Evolutionary conservation across 176 grass and related monocot species (phyloP), one percentile per base, ranked within the genome.

Genomic region (Phyllostachys edulis): DNA sequence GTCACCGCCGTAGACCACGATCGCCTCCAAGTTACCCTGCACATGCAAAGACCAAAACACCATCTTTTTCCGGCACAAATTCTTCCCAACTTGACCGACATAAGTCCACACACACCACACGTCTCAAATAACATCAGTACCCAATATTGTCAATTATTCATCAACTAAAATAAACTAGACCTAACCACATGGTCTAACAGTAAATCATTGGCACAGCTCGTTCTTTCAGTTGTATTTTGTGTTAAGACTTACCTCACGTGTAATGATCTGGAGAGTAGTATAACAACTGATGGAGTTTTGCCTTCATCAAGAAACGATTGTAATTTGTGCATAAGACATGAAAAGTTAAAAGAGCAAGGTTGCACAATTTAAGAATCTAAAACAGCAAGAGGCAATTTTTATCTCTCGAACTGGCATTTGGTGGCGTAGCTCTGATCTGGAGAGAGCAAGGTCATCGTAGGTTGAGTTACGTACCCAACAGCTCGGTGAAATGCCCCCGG

Each of bases 191-290:
- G n/a, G n/a, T n/a, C n/a, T n/a, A n/a, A n/a, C n/a, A n/a, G n/a
- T n/a, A n/a, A 50, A 69, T 61, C 39, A 49, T 34, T 59, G 26
- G 63, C 79, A 82, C 63, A 70, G 3, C 63, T 63, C 50, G 62
- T 87, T 72, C 39, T 68, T 67, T 56, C 69, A 49, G 59, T 7
- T 79, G 36, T 34, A 12, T 78, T 49, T 57, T 65, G 5, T 88
- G 18, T 55, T 78, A 38, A n/a, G 45, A 50, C 12, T 82, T 63
- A 2, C 6, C 56, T 79, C 29, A 41, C 44, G 5, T 62, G 83
- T 78, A 40, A 54, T 51, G 29, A 26, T 51, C 44, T 0, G 20
- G 17, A 38, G 37, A 32, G 41, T 42, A 49, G 63, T 73, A 18
- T 67, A 9, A 38, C 24, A 69, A 59, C 61, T 24, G 2, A 40